Base-by-base conservation (phyloP, 352 stramenopile species). In the Globisporangium cylindrosporum region DNA sequence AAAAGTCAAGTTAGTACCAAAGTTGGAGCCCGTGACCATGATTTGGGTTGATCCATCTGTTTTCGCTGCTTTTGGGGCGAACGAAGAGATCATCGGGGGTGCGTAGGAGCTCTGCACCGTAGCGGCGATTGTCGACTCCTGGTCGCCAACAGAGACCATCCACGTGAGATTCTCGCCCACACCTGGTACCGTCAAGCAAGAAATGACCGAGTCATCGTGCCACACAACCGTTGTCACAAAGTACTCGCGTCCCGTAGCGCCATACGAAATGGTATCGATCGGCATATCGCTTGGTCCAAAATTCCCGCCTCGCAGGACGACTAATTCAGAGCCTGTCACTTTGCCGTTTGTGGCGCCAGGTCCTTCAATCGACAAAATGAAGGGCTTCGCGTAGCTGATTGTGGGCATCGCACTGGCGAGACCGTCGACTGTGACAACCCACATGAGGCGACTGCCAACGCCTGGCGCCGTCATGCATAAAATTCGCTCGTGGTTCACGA, bases 191-290 rank as follows among this genome's bases (percentile, higher is more conserved):
- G 79, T 90, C 20, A 64, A 61, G 43, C 84, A 92, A 38, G 68
- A 34, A 38, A 92, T 90, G 9, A 78, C 66, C 29, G 79, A 84
- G 68, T 92, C 77, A 55, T 85, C 86, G 70, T 89, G 76, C 27
- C 72, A 63, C 12, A 81, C 27, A n/a, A 88, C 71, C 3, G 74
- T 38, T 1, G 64, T 72, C 1, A 87, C 79, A 6, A 77, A 43
- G 59, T 82, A 89, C 49, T 91, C 84, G 41, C 77, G 72, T 15
- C 81, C 83, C 0, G 77, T 87, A 0, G 72, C 56, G 7, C 84
- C 84, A 55, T 91, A 92, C 7, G 82, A 85, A 64, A 92, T 82
- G 3, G 61, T 62, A 24, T 90, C 80, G 49, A 92, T 72, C 6
- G 62, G 41, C 0, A 81, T 65, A 29, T 62, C 8, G 63, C 62